Evolutionary conservation across 169 alveolate genomes (phyloP), one percentile per base, ranked within the genome.

Genomic region (Neospora caninum): DNA sequence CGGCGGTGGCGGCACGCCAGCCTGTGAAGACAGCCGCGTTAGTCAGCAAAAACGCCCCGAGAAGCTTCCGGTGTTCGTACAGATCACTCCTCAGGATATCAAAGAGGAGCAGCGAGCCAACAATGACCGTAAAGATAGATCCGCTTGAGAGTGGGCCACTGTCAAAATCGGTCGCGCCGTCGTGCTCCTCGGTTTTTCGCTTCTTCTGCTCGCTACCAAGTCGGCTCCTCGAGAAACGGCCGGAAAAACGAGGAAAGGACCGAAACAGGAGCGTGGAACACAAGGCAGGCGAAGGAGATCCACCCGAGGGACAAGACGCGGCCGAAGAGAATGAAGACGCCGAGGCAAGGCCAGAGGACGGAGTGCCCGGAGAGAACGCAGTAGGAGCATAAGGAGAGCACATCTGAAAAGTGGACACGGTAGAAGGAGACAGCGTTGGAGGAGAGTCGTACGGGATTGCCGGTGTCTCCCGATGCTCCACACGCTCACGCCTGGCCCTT

Each of bases 1-100:
- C 29, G 25, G 69, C 7, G 1, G 53, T 36, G 13, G 89, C 89
- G 69, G 39, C 6, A 9, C 64, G 53, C 89, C 89, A 82, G 31
- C 54, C 89, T 4, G 67, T 36, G 41, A 41, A 82, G 41, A 82
- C 89, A 20, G 67, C 86, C 45, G 49, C 86, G 45, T 78, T 78
- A 29, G 86, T n/a, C 43, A 78, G 18, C n/a, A 78, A 16, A 25
- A 78, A 78, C 86, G 45, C 39, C 13, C 49, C 86, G 45, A 78
- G 86, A n/a, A 78, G 86, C 86, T 78, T 20, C 45, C 86, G 39
- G 18, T 78, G 86, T n/a, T n/a, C 86, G 86, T 78, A 78, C 49
- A 78, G 86, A 20, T n/a, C 49, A 38, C 42, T 78, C 49, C 42
- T 4, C 49, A 78, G 86, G 13, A 78, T 10, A 22, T 78, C 86